Base-by-base conservation (phyloP, 306 rosid species). In the Dryas drummondii region DNA sequence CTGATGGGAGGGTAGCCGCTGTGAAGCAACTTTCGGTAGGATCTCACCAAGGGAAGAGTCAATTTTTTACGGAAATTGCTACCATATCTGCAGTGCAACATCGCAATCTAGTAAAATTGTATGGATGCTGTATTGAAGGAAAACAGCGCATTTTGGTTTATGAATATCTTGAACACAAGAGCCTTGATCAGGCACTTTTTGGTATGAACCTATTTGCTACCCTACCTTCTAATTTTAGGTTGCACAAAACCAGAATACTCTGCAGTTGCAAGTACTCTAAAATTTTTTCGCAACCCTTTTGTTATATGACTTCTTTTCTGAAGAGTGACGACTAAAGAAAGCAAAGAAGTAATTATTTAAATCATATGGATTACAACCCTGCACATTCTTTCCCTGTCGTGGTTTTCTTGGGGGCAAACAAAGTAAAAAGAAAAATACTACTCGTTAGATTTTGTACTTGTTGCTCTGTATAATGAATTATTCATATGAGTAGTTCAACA, bases 101-200 rank as follows among this genome's bases (percentile, higher is more conserved):
- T 68, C 76, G 75, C 4, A 79, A 76, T 70, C 75, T 83, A 15
- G 87, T 83, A 26, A 73, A 79, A 68, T 54, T 79, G 62, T 64
- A 55, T 6, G 86, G 86, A n/a, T 83, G 84, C 63, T 79, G 83
- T 61, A 67, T 83, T 5, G 84, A 83, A 64, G 79, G 65, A 7
- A 26, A 48, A 6, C 45, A 58, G 4, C 72, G 81, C 41, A 71
- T 80, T 11, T 41, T 83, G 74, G 87, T 83, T 2, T 83, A 83
- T 27, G 84, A 80, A 48, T 80, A 80, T 70, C 75, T 78, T 55
- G 78, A 74, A 50, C 78, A 82, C 40, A 74, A 22, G 47, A 83
- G 86, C 61, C 81, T 83, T 68, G 82, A 72, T 52, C 84, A 46
- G 42, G 77, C 86, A 52, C 47, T 83, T n/a, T 71, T 79, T 41